phyloP scores from a whole-genome alignment of 164 flowering plant species.

The Warburgia ugandensis region DNA sequence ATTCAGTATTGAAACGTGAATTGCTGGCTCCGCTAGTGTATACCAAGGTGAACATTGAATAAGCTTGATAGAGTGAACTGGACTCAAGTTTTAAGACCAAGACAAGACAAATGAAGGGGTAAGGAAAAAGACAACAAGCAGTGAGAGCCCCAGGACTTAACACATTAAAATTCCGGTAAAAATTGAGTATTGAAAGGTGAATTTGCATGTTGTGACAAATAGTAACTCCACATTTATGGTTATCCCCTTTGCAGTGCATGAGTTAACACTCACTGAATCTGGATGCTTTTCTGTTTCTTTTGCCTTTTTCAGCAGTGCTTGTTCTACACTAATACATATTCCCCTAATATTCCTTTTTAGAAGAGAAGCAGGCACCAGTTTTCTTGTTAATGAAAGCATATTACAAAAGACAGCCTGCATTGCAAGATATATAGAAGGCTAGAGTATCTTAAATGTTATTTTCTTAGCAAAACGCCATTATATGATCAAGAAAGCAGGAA shows the following conservation, averaged over 20 bases:
- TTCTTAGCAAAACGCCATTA: too few species aligned
- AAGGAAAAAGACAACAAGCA: not conserved
- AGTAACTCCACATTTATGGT: not conserved
- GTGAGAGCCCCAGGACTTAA: not conserved
- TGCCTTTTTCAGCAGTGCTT: not conserved
- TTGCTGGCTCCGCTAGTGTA: too few species aligned
- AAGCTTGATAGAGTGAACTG: not conserved
- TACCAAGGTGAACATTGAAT: constrained; percentile 1
- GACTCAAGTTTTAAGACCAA: not conserved
- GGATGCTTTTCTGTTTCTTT: not conserved
- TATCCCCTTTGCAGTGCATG: not conserved
- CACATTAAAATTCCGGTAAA: not conserved
- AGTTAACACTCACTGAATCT: not conserved
- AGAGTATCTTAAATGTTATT: too few species aligned
- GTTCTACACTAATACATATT: not conserved
- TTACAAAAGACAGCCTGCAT: too few species aligned
- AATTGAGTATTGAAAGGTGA: not conserved
- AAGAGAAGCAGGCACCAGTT: too few species aligned
- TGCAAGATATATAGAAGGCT: too few species aligned
- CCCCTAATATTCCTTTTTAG: not conserved
- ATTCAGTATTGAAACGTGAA: too few species aligned
- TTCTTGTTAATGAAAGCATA: too few species aligned
- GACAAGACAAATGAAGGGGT: not conserved
- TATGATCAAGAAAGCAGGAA: too few species aligned
- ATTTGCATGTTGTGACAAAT: too few species aligned